phyloP scores from a whole-genome alignment of 768 basidiomycete genomes.

The Tricholoma sp. region DNA sequence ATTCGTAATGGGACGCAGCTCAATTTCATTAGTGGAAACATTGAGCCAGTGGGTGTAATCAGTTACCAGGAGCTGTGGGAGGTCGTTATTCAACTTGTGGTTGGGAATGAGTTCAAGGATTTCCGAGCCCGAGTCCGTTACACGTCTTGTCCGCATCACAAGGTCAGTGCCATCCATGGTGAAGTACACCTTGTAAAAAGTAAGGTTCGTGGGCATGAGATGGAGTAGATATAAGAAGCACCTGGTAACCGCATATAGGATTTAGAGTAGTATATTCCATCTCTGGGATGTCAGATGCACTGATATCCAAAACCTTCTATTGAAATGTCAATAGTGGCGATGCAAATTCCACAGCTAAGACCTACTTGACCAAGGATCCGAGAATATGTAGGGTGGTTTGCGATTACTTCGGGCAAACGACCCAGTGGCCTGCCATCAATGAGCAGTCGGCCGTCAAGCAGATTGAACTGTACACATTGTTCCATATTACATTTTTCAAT shows the following conservation, averaged over 20 bases:
- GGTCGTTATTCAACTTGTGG: conserved; percentile 18
- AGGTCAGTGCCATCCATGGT: conserved; percentile 15
- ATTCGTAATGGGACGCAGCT: conserved; percentile 26
- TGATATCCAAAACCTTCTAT: conserved; percentile 28
- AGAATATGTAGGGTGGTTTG: conserved; percentile 26
- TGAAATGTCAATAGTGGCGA: neutral
- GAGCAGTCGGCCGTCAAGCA: conserved; percentile 35
- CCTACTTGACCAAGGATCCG: conserved; percentile 33
- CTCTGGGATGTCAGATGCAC: conserved; percentile 28
- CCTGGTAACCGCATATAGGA: neutral
- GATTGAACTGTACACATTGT: conserved; percentile 30
- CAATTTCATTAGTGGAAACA: conserved; percentile 17
- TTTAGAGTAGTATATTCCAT: conserved; percentile 28
- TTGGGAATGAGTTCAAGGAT: conserved; percentile 32
- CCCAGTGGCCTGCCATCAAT: conserved; percentile 36
- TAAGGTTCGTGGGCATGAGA: conserved; percentile 3
- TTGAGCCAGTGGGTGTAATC: conserved; percentile 32
- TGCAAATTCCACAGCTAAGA: neutral
- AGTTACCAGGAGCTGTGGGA: conserved; percentile 24
- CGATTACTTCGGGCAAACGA: conserved; percentile 30
- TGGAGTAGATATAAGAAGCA: neutral
- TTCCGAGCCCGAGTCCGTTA: conserved; percentile 1
- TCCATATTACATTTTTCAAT: conserved; percentile 17
- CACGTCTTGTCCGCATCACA: conserved; percentile 27
- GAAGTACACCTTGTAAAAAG: conserved; percentile 26